These are phyloP conservation scores for Phytophthora syringae DNA, from an alignment of 352 stramenopile genomes.

Conservation along the genomic window DNA sequence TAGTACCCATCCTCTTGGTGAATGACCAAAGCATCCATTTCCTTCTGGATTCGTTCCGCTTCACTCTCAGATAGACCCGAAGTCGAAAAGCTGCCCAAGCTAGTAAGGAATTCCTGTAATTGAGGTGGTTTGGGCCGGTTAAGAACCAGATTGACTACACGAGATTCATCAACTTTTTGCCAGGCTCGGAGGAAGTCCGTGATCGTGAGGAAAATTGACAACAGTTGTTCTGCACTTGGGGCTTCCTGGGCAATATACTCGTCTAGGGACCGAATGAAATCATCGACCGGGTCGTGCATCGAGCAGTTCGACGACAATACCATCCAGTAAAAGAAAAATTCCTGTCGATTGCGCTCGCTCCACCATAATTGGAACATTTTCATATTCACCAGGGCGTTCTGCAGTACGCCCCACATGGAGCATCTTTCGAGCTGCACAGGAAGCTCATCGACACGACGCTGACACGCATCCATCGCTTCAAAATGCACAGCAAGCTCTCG, in stretches of 20 bases:
- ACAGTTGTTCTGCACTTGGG: slow-evolving; percentile 66
- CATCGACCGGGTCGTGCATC: slow-evolving; percentile 78
- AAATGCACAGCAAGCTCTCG: slow-evolving; percentile 80
- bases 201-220: slow-evolving; percentile 77
- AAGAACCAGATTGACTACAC: slow-evolving; percentile 35
- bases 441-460: slow-evolving; percentile 81
- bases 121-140: slow-evolving; percentile 63
- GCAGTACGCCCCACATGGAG: slow-evolving; percentile 65
- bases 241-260: slow-evolving; percentile 73
- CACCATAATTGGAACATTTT: slow-evolving; percentile 90
- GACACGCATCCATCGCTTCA: slow-evolving; percentile 67
- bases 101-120: slow-evolving; percentile 77
- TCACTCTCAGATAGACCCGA: slow-evolving; percentile 59
- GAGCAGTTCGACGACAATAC: slow-evolving; percentile 67
- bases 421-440: slow-evolving; percentile 84
- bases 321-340: slow-evolving; percentile 85
- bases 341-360: slow-evolving; percentile 78
- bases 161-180: slow-evolving; percentile 57
- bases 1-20: slow-evolving; percentile 79
- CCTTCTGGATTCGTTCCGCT: slow-evolving; percentile 55
- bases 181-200: slow-evolving; percentile 81
- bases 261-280: slow-evolving; percentile 82
- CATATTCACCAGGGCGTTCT: slow-evolving; percentile 80
- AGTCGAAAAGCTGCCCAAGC: slow-evolving; percentile 63
- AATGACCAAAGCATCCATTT: slow-evolving; percentile 71